These are phyloP conservation scores for Nyssa sinensis DNA, from an alignment of 148 eudicot genomes.

Conservation along the genomic window DNA sequence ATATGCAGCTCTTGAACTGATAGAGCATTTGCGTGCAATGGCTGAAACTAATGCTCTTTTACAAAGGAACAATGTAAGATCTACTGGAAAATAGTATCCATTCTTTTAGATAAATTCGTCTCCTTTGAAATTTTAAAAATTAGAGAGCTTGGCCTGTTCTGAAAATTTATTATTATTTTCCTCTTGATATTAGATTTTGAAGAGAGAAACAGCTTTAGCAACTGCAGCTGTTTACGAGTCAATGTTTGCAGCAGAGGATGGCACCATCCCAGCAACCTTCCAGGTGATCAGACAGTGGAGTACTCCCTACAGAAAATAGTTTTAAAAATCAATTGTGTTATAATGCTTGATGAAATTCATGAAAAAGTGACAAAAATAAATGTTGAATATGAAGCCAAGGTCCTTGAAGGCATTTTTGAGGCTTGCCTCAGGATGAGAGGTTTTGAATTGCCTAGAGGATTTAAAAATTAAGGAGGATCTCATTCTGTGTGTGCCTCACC, in stretches of 20 bases:
- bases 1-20: slow-evolving; percentile 82
- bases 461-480: too few species aligned
- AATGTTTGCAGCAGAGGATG: slow-evolving; percentile 97
- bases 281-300: slow-evolving; percentile 51
- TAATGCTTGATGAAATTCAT: background rate
- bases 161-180: background rate
- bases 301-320: background rate
- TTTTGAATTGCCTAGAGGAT: too few species aligned
- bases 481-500: too few species aligned
- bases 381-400: background rate
- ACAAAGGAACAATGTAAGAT: slow-evolving; percentile 70
- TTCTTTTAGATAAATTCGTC: background rate
- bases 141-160: background rate
- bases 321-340: background rate
- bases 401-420: background rate
- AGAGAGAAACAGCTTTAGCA: slow-evolving; percentile 90
- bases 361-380: background rate
- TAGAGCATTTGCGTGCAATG: slow-evolving; percentile 94
- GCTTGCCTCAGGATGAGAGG: background rate
- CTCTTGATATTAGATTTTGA: slow-evolving; percentile 46
- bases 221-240: slow-evolving; percentile 95
- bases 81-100: background rate
- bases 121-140: background rate
- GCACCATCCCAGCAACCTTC: slow-evolving; percentile 89
- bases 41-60: slow-evolving; percentile 94